Conservation (phyloP, 1,139 yeast genomes). For the Spathaspora sp. region DNA sequence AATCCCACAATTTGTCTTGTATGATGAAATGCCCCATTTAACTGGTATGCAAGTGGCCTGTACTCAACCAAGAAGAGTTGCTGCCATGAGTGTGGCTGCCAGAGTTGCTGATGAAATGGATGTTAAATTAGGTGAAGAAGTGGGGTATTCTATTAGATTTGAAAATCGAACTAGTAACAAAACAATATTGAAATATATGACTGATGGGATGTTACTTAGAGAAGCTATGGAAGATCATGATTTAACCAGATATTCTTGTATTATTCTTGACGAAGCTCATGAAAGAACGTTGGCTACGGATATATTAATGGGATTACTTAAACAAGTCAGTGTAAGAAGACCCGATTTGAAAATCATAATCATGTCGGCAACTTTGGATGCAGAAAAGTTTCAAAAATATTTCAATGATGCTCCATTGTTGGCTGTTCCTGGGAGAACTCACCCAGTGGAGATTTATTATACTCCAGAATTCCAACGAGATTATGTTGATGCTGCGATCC, state of each 20-base stretch:
- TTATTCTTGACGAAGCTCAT: slow-evolving; percentile 96
- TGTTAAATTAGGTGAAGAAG: slow-evolving; percentile 85
- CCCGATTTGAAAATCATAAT: slow-evolving; percentile 88
- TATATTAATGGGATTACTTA: slow-evolving; percentile 91
- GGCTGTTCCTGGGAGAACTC: slow-evolving; percentile 98
- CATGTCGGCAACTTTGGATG: slow-evolving; percentile 98
- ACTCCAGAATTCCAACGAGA: slow-evolving; percentile 97
- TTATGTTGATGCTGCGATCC: slow-evolving; percentile 88
- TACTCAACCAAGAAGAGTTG: slow-evolving; percentile 97
- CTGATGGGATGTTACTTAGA: slow-evolving; percentile 96
- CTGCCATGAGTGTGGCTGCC: slow-evolving; percentile 96
- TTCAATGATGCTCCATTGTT: slow-evolving; percentile 89
- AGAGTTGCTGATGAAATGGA: slow-evolving; percentile 98
- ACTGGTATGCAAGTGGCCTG: slow-evolving; percentile 84
- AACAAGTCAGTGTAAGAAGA: slow-evolving; percentile 76
- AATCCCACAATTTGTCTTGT: slow-evolving; percentile 92
- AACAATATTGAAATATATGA: slow-evolving; percentile 92
- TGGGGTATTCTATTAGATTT: slow-evolving; percentile 90
- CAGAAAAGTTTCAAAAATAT: slow-evolving; percentile 89
- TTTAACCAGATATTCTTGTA: slow-evolving; percentile 77
- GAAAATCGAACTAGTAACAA: slow-evolving; percentile 82
- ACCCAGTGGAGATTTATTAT: slow-evolving; percentile 94
- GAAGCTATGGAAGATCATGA: slow-evolving; percentile 98
- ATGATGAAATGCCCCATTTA: slow-evolving; percentile 87
- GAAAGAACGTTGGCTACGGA: slow-evolving; percentile 97